Base-by-base conservation (phyloP, 2,329 filamentous ascomycete genomes). In the Pseudofabraea citricarpa region DNA sequence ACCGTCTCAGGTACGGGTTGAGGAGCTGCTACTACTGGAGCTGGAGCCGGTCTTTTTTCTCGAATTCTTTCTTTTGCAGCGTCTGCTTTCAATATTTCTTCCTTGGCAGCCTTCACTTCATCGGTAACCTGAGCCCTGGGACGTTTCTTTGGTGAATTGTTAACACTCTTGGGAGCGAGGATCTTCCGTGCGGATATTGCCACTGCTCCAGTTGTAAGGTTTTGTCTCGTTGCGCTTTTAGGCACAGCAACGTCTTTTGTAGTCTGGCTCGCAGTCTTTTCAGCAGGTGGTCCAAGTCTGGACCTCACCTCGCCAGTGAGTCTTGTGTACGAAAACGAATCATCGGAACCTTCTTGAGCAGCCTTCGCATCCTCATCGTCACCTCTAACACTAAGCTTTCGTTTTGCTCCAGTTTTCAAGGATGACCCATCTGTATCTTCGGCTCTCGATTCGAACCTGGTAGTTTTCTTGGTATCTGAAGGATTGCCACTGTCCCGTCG, bases 371-470 rank as follows among this genome's bases (percentile, higher is more conserved):
- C 58, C 2, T 47, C 50, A 22, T 71, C 67, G 33, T 82, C 78
- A 15, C 82, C 78, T 37, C 73, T 68, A 24, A 70, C 67, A 40
- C 69, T 72, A 36, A 73, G 68, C 54, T 83, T 83, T 41, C 79
- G 67, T 65, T 83, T 83, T 41, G 75, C 69, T 36, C 72, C 71
- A 23, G 68, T 60, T 60, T 74, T 80, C 18, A 60, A 46, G 37
- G 56, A 48, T n/a, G n/a, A n/a, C n/a, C n/a, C n/a, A 42, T 58
- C 59, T 36, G 52, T 45, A 26, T 33, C 43, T 40, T 56, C 56
- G 15, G 43, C 39, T 10, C 27, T 26, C 22, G 45, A 18, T 21
- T 54, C 47, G 8, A 40, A 39, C 32, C 44, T 50, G 16, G 38
- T 43, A 5, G 23, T 32, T n/a, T 18, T 36, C 22, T 51, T 56